Evolutionary conservation across 495 filamentous ascomycete species (phyloP).

Genomic region (Thozetella sp.): DNA sequence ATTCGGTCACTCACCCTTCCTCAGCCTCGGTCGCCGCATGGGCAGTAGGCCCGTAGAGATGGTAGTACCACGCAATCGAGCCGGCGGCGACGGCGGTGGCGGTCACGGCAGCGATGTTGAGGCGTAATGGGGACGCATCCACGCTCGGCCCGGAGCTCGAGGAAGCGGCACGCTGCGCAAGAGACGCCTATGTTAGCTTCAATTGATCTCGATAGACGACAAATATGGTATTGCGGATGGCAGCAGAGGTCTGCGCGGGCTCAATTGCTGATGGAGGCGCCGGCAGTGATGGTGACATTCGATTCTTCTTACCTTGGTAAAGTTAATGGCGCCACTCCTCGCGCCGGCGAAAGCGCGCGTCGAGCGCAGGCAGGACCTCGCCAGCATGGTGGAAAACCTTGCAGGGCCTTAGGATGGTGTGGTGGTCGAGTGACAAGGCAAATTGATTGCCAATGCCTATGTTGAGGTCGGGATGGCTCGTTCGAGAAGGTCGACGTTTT

Average conservation of each 20-base stretch:
- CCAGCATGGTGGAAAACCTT: conserved; percentile 74
- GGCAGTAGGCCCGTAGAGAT: conserved; percentile 85
- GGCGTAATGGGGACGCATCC: conserved; percentile 58
- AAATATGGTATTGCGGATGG: neutral
- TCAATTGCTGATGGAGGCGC: conserved; percentile 5
- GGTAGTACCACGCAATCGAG: conserved; percentile 92
- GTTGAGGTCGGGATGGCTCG: conserved; percentile 19
- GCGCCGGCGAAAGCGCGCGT: conserved; percentile 76
- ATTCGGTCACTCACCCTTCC: conserved; percentile 84
- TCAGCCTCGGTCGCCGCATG: conserved; percentile 91
- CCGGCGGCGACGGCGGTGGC: conserved; percentile 84
- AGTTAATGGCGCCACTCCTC: conserved; percentile 59
- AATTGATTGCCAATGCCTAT: conserved; percentile 39
- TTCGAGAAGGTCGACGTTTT: conserved; percentile 26
- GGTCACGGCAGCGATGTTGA: conserved; percentile 80
- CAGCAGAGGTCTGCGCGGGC: neutral
- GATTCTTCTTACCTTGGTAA: conserved; percentile 56
- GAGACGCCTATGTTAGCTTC: conserved; percentile 26
- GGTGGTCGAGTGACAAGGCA: conserved; percentile 34
- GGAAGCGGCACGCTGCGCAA: conserved; percentile 59
- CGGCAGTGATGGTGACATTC: conserved; percentile 13
- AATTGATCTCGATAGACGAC: conserved; percentile 4
- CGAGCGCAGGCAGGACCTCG: conserved; percentile 79
- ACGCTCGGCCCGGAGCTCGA: conserved; percentile 58
- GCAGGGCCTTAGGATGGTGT: conserved; percentile 40